Evolutionary conservation across 2,329 filamentous ascomycete genomes (phyloP).

Genomic region (Hypoxylon sp.): DNA sequence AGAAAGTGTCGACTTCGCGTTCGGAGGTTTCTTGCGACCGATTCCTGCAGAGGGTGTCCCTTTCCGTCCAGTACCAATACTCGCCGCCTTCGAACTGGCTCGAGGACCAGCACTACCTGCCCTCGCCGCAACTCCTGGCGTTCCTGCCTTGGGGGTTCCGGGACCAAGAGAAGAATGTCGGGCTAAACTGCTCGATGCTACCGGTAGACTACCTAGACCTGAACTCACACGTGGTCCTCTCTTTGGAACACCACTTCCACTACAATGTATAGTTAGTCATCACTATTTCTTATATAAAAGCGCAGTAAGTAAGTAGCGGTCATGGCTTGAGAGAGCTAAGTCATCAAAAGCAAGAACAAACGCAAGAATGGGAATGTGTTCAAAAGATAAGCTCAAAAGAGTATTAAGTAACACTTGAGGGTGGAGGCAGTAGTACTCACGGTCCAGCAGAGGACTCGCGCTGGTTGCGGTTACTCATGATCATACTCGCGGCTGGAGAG

Average conservation of each 20-base stretch:
- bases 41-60: constrained; percentile 55
- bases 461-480: constrained; percentile 67
- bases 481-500: constrained; percentile 73
- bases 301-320: not conserved
- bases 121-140: constrained; percentile 58
- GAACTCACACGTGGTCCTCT: constrained; percentile 65
- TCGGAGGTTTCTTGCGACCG: constrained; percentile 56
- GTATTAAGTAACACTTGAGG: not conserved
- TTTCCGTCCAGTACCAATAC: constrained; percentile 62
- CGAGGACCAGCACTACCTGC: constrained; percentile 74
- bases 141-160: constrained; percentile 69
- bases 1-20: constrained; percentile 71
- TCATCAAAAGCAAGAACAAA: constrained; percentile 1
- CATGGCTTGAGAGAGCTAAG: not conserved
- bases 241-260: constrained; percentile 63
- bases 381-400: not conserved
- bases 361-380: not conserved
- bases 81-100: constrained; percentile 63
- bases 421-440: constrained; percentile 32
- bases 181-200: constrained; percentile 71
- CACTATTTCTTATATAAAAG: constrained; percentile 14
- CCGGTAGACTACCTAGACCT: constrained; percentile 63
- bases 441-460: constrained; percentile 73
- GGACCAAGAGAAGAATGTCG: constrained; percentile 75
- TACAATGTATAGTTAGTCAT: constrained; percentile 28